Conservation (phyloP, 2,329 filamentous ascomycete species). For the Chrysosporium queenslandicum region DNA sequence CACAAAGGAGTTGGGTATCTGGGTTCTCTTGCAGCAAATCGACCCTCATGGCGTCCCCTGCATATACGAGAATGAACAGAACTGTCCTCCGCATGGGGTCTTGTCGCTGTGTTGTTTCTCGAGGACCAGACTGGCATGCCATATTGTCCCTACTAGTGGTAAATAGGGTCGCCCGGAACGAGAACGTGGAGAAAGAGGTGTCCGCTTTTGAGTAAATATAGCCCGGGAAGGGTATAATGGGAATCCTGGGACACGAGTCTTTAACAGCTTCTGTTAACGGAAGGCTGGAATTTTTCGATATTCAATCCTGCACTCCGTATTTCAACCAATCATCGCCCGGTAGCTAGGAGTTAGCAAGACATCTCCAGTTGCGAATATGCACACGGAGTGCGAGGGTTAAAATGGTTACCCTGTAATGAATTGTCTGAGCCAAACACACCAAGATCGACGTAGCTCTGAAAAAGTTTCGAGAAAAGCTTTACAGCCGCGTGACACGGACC, state of each 20-base stretch:
- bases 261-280: background rate
- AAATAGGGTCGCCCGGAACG: slow-evolving; percentile 2
- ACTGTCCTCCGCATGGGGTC: background rate
- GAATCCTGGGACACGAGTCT: background rate
- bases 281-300: slow-evolving; percentile 7
- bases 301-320: background rate
- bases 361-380: slow-evolving; percentile 1
- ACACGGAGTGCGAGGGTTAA: background rate
- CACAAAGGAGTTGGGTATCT: too few species aligned
- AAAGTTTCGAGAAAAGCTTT: background rate
- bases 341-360: too few species aligned
- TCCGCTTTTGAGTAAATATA: slow-evolving; percentile 4
- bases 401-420: background rate
- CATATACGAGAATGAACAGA: slow-evolving; percentile 1
- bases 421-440: background rate
- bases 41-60: background rate
- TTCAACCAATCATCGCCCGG: background rate
- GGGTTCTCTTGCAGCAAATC: background rate
- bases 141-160: background rate
- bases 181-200: slow-evolving; percentile 7
- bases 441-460: slow-evolving; percentile 2
- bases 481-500: slow-evolving; percentile 4
- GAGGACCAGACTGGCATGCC: background rate
- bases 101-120: background rate
- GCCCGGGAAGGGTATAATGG: background rate